Evolutionary conservation across 345 rosid species (phyloP).

Genomic region (Nephelium lappaceum): DNA sequence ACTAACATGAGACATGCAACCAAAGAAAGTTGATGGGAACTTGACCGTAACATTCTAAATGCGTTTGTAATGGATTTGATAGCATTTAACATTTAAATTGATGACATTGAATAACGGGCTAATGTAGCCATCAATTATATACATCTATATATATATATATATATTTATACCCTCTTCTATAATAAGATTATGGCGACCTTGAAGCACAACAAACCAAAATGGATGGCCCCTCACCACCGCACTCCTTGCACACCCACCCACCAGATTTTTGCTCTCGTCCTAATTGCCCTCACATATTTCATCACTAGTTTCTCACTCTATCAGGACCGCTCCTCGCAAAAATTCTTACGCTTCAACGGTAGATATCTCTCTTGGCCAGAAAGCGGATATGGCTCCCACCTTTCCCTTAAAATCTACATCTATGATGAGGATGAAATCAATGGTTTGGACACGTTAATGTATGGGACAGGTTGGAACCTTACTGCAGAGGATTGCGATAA

Average conservation of each 20-base stretch:
- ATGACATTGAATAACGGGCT: too few species aligned
- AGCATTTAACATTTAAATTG: too few species aligned
- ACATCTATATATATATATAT: too few species aligned
- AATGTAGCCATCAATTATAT: too few species aligned
- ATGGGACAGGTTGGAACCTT: conserved; percentile 36
- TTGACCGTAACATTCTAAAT: too few species aligned
- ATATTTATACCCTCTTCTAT: too few species aligned
- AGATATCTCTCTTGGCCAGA: conserved; percentile 32
- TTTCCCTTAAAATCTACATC: conserved; percentile 46
- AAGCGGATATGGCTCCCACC: conserved; percentile 33
- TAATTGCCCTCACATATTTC: conserved; percentile 13
- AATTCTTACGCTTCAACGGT: conserved; percentile 14
- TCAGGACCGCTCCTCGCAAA: conserved; percentile 16
- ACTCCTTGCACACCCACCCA: conserved; percentile 18
- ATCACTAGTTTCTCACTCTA: not conserved
- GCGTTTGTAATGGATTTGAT: too few species aligned
- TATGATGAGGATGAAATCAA: conserved; percentile 46
- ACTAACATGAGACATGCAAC: too few species aligned
- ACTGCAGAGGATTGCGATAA: conserved; percentile 32
- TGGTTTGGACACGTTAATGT: conserved; percentile 39
- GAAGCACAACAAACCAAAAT: conserved; percentile 4
- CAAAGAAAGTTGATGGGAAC: too few species aligned
- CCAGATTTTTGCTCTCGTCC: conserved; percentile 20
- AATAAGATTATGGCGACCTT: not conserved
- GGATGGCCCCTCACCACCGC: not conserved